Evolutionary conservation across 108 stramenopile species (phyloP).

Genomic region (Aureococcus anophagefferens): DNA sequence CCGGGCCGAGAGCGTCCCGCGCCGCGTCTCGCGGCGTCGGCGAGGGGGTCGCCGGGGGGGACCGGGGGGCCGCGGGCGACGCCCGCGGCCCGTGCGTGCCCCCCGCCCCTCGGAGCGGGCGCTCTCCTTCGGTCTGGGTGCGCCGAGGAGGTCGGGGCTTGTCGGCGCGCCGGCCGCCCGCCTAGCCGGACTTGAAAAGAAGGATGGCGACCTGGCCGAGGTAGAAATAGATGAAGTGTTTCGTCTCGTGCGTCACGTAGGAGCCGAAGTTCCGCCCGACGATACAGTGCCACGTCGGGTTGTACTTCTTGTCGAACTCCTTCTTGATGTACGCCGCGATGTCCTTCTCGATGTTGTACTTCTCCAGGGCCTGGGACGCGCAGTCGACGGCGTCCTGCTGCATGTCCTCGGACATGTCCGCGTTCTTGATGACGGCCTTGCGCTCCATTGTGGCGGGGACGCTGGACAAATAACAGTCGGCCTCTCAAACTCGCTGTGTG

Average conservation of each 20-base stretch:
- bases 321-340: constrained; percentile 99
- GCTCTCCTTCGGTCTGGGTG: too few relatives aligned
- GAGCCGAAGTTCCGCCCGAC: constrained; percentile 84
- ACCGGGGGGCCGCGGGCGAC: too few relatives aligned
- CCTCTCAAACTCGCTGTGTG: too few relatives aligned
- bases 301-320: constrained; percentile 99
- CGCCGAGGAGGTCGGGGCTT: too few relatives aligned
- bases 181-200: constrained; percentile 92
- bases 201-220: constrained; percentile 96
- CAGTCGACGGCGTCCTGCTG: constrained; percentile 99
- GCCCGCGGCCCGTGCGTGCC: too few relatives aligned
- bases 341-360: constrained; percentile 99
- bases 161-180: too few relatives aligned
- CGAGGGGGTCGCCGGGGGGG: too few relatives aligned
- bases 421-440: constrained; percentile 99
- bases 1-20: too few relatives aligned
- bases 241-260: constrained; percentile 93
- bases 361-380: constrained; percentile 95
- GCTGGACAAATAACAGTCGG: too few relatives aligned
- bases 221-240: constrained; percentile 99
- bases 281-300: constrained; percentile 91
- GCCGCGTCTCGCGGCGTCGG: too few relatives aligned
- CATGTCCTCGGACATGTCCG: constrained; percentile 99
- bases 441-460: constrained; percentile 52
- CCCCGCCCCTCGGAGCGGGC: too few relatives aligned